Evolutionary conservation across 176 grass and related monocot species (phyloP).

Genomic region (Phyllostachys edulis): DNA sequence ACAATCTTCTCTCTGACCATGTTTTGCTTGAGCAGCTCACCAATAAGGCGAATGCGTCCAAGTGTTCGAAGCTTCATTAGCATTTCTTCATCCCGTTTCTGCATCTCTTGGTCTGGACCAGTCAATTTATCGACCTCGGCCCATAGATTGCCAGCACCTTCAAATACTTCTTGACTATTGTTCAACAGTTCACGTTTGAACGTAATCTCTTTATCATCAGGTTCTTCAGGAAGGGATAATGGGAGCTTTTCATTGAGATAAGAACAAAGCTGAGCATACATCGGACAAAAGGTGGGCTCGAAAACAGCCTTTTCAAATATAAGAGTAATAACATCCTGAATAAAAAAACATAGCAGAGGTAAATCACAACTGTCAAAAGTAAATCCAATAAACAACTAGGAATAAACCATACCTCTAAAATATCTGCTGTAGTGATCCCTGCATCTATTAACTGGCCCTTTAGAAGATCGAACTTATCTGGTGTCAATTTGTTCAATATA

Average conservation of each 20-base stretch:
- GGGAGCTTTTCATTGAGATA: slow-evolving; percentile 57
- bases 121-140: slow-evolving; percentile 44
- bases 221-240: slow-evolving; percentile 47
- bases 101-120: slow-evolving; percentile 51
- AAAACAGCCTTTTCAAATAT: slow-evolving; percentile 74
- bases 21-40: slow-evolving; percentile 67
- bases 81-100: slow-evolving; percentile 54
- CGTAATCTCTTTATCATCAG: slow-evolving; percentile 27
- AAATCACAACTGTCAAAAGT: slow-evolving; percentile 20
- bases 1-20: slow-evolving; percentile 73
- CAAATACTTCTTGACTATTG: slow-evolving; percentile 63
- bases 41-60: slow-evolving; percentile 61
- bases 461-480: too few relatives aligned
- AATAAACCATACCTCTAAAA: slow-evolving; percentile 53
- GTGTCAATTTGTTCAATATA: too few relatives aligned
- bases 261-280: slow-evolving; percentile 60
- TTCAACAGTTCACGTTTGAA: slow-evolving; percentile 31
- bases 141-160: slow-evolving; percentile 47
- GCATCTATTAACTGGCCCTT: neutral
- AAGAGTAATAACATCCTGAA: slow-evolving; percentile 61
- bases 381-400: slow-evolving; percentile 4
- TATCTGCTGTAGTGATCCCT: slow-evolving; percentile 56
- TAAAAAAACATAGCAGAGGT: neutral
- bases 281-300: slow-evolving; percentile 63
- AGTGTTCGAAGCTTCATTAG: slow-evolving; percentile 56